Evolutionary conservation across 495 filamentous ascomycete genomes (phyloP).

Genomic region (Penicillium robsamsonii): DNA sequence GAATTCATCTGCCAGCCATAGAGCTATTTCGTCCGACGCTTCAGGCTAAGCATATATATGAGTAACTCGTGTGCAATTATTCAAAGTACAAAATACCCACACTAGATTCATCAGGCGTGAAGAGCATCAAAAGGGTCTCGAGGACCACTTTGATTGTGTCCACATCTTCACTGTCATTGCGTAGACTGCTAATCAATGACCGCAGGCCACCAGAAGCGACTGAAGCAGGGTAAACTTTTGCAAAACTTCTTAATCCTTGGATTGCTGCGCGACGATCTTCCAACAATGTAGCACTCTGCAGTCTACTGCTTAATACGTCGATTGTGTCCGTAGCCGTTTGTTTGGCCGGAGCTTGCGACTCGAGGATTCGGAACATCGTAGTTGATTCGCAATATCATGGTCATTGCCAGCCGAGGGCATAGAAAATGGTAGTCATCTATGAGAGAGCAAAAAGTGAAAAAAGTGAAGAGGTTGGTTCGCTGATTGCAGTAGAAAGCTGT

Average conservation of each 20-base stretch:
- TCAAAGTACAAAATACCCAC: slow-evolving; percentile 41
- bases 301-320: slow-evolving; percentile 76
- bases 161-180: slow-evolving; percentile 89
- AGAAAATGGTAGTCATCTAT: slow-evolving; percentile 35
- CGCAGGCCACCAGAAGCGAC: slow-evolving; percentile 90
- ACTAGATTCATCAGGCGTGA: slow-evolving; percentile 69
- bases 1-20: slow-evolving; percentile 97
- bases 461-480: slow-evolving; percentile 6
- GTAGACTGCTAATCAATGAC: slow-evolving; percentile 78
- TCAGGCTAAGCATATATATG: slow-evolving; percentile 61
- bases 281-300: slow-evolving; percentile 82
- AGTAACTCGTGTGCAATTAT: slow-evolving; percentile 18
- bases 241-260: slow-evolving; percentile 88
- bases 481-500: slow-evolving; percentile 28
- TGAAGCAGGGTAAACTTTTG: slow-evolving; percentile 90
- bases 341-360: slow-evolving; percentile 85
- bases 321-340: slow-evolving; percentile 96
- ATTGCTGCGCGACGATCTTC: slow-evolving; percentile 94
- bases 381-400: slow-evolving; percentile 43
- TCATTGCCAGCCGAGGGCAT: slow-evolving; percentile 38
- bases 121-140: slow-evolving; percentile 93
- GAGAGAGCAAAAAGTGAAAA: slow-evolving; percentile 9
- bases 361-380: slow-evolving; percentile 83
- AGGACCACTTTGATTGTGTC: slow-evolving; percentile 93
- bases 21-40: slow-evolving; percentile 92